Evolutionary conservation across 169 alveolate genomes (phyloP).

Genomic region (Plasmodium fragile): DNA sequence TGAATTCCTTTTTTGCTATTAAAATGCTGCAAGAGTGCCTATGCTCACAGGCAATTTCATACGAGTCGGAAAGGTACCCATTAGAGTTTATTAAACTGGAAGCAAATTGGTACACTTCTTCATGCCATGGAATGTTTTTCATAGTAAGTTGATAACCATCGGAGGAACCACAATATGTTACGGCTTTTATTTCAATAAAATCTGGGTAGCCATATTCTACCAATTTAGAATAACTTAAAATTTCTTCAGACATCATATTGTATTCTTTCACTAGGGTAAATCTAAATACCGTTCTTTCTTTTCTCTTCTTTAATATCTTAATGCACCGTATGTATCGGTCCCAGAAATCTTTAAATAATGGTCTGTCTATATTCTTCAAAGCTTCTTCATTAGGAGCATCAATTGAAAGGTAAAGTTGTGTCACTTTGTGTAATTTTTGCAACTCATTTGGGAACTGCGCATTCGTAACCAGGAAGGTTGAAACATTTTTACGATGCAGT

Average conservation of each 20-base stretch:
- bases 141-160: slow-evolving; percentile 88
- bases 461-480: slow-evolving; percentile 91
- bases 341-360: slow-evolving; percentile 92
- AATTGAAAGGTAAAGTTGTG: slow-evolving; percentile 88
- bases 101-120: slow-evolving; percentile 81
- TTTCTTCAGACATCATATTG: slow-evolving; percentile 82
- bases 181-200: slow-evolving; percentile 92
- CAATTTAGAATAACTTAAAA: slow-evolving; percentile 85
- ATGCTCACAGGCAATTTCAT: slow-evolving; percentile 91
- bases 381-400: slow-evolving; percentile 87
- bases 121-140: slow-evolving; percentile 90
- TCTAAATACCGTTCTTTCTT: slow-evolving; percentile 89
- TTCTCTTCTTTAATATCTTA: slow-evolving; percentile 81
- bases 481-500: slow-evolving; percentile 86
- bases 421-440: slow-evolving; percentile 84
- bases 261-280: slow-evolving; percentile 87
- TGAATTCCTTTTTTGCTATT: slow-evolving; percentile 83
- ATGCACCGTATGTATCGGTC: slow-evolving; percentile 87
- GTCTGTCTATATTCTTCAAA: slow-evolving; percentile 88
- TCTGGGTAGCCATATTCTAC: slow-evolving; percentile 88
- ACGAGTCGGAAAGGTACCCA: slow-evolving; percentile 72
- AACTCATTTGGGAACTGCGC: slow-evolving; percentile 93
- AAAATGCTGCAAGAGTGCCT: slow-evolving; percentile 90
- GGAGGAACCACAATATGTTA: slow-evolving; percentile 92
- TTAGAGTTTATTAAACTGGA: slow-evolving; percentile 75